phyloP scores from a whole-genome alignment of 805 yeast species.

The Yarrowia yakushimensis region DNA sequence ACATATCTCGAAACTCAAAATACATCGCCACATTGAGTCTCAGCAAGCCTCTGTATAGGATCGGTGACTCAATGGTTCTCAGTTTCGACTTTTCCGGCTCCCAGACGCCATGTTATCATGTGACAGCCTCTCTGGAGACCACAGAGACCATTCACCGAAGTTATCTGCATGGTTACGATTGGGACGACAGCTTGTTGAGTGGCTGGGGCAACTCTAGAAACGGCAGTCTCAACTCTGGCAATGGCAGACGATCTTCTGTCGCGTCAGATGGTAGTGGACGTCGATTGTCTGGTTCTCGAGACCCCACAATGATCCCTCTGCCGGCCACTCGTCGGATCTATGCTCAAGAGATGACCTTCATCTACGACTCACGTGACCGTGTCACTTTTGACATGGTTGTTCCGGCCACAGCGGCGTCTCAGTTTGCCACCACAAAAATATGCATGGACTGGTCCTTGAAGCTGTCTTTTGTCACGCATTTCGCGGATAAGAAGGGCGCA shows the following conservation, averaged over 20 bases:
- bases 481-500: constrained; percentile 21
- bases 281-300: constrained; percentile 31
- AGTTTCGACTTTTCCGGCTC: constrained; percentile 40
- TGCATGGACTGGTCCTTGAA: constrained; percentile 37
- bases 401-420: constrained; percentile 40
- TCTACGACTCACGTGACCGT: constrained; percentile 9
- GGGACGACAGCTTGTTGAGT: constrained; percentile 29
- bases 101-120: constrained; percentile 37
- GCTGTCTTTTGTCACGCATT: constrained; percentile 35
- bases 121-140: constrained; percentile 42
- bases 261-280: constrained; percentile 6
- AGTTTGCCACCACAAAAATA: constrained; percentile 36
- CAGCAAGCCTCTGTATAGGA: constrained; percentile 38
- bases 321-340: constrained; percentile 32
- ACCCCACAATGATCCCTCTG: constrained; percentile 27
- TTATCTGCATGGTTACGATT: constrained; percentile 32
- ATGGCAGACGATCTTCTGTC: constrained; percentile 29
- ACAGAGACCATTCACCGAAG: constrained; percentile 36
- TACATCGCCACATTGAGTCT: constrained; percentile 41
- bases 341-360: constrained; percentile 22
- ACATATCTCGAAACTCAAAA: constrained; percentile 44
- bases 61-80: constrained; percentile 47
- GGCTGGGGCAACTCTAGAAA: constrained; percentile 28
- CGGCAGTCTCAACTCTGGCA: constrained; percentile 29
- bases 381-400: constrained; percentile 28